A percentile compares a stretch with the other conserved stretches of the same genome.
phyloP scores from a whole-genome alignment of 2,329 filamentous ascomycete species.

The Aureobasidium sp. region DNA sequence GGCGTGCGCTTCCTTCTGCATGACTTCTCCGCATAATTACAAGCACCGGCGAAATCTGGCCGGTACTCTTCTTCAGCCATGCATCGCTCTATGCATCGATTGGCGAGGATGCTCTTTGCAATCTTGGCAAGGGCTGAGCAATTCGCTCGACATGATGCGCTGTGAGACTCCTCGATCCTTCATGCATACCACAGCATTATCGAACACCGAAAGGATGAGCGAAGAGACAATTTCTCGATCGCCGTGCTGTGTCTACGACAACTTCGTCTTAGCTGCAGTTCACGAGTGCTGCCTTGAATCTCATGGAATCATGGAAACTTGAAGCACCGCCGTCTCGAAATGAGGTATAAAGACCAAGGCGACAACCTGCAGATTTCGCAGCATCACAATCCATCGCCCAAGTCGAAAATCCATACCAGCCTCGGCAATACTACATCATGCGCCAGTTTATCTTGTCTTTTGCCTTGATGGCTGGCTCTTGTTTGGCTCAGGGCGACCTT shows the following conservation, averaged over 20 bases:
- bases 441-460: neutral
- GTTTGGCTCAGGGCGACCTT: constrained; percentile 17
- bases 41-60: neutral
- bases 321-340: neutral
- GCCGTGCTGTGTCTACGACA: neutral
- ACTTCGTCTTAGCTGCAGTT: neutral
- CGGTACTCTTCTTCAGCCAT: neutral
- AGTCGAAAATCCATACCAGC: neutral
- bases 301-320: neutral
- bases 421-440: neutral
- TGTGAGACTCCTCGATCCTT: neutral
- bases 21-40: neutral
- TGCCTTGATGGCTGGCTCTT: constrained; percentile 12
- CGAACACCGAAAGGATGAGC: neutral
- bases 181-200: neutral
- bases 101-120: neutral
- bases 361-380: neutral
- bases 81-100: neutral
- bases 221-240: neutral
- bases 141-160: neutral
- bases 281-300: neutral
- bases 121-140: neutral
- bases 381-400: neutral
- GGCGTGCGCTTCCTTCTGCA: neutral
- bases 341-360: neutral